Evolutionary conservation across 164 flowering plant genomes (phyloP).

Genomic region (Magnolia changhungtana): DNA sequence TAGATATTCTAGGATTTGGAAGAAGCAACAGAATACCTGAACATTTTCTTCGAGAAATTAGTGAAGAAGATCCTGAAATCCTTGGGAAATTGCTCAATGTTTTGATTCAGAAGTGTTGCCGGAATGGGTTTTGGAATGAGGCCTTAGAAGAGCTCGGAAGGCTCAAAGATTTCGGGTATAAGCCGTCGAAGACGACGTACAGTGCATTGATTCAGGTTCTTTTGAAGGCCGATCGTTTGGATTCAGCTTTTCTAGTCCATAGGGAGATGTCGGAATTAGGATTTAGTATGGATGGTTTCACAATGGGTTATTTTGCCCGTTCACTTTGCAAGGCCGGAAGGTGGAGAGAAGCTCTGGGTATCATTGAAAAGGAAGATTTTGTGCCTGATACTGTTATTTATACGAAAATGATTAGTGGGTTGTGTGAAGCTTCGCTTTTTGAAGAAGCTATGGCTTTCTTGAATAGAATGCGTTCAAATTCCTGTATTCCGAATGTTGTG

Average conservation of each 20-base stretch:
- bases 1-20: constrained; percentile 44
- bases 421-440: constrained; percentile 90
- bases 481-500: constrained; percentile 76
- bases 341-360: constrained; percentile 69
- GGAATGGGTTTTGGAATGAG: constrained; percentile 65
- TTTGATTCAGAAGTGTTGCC: constrained; percentile 61
- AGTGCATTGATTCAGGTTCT: constrained; percentile 73
- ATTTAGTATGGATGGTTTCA: constrained; percentile 51
- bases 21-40: constrained; percentile 37
- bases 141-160: constrained; percentile 93
- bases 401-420: constrained; percentile 77
- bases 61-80: constrained; percentile 58
- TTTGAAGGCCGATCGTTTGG: constrained; percentile 59
- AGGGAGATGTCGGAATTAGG: constrained; percentile 64
- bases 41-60: constrained; percentile 51
- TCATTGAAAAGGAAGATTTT: constrained; percentile 71
- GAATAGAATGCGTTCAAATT: constrained; percentile 65
- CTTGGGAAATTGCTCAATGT: constrained; percentile 71
- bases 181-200: constrained; percentile 59
- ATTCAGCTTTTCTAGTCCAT: constrained; percentile 56
- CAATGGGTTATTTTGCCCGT: constrained; percentile 54
- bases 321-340: constrained; percentile 67
- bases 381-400: constrained; percentile 61
- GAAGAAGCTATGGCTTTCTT: constrained; percentile 85
- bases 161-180: constrained; percentile 79